Conservation (phyloP, 208 protist species). For the Crithidia fasciculata region DNA sequence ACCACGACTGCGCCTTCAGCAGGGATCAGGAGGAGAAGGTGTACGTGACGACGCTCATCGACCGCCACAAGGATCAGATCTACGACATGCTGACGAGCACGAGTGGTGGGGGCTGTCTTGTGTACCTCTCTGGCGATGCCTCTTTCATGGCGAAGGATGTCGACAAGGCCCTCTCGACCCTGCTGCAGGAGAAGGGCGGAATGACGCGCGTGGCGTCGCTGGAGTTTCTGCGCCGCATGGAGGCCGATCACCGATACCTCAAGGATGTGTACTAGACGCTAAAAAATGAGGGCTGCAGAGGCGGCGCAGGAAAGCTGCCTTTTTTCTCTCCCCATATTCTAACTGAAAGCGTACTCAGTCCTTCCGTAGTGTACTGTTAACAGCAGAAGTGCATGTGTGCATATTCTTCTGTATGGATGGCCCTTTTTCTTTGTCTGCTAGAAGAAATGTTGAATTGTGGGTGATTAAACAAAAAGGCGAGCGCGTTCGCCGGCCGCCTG, state of each 20-base stretch:
- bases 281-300: not conserved
- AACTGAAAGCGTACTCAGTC: too few species aligned
- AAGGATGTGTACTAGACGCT: slow-evolving; percentile 90
- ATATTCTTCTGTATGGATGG: too few species aligned
- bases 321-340: too few species aligned
- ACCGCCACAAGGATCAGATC: slow-evolving; percentile 70
- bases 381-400: not conserved
- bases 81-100: slow-evolving; percentile 50
- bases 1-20: slow-evolving; percentile 87
- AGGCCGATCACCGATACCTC: slow-evolving; percentile 76
- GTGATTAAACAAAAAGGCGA: too few species aligned
- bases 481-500: too few species aligned
- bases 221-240: slow-evolving; percentile 78
- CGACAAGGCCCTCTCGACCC: slow-evolving; percentile 70
- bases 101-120: slow-evolving; percentile 40
- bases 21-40: slow-evolving; percentile 74
- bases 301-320: too few species aligned
- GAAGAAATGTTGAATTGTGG: too few species aligned
- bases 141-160: slow-evolving; percentile 93
- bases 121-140: slow-evolving; percentile 94
- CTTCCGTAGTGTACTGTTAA: too few species aligned
- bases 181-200: slow-evolving; percentile 68
- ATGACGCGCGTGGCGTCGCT: slow-evolving; percentile 68
- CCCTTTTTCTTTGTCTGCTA: too few species aligned
- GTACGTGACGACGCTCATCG: slow-evolving; percentile 90